Evolutionary conservation across 352 stramenopile species (phyloP).

Genomic region (Phytopythium delawarense): DNA sequence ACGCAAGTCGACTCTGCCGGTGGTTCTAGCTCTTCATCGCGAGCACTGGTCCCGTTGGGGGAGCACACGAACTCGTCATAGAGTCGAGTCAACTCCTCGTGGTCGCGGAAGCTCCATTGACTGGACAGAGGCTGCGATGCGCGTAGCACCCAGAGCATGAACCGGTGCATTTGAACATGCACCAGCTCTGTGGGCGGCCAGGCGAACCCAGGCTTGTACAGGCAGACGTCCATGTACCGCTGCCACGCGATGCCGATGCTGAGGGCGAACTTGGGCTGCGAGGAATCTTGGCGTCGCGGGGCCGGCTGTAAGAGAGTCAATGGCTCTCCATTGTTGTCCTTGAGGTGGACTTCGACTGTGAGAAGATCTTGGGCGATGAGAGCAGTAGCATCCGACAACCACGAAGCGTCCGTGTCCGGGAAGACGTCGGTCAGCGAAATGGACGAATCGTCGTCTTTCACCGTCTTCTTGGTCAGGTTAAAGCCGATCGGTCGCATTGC

Average conservation of each 20-base stretch:
- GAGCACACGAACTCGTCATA: conserved; percentile 5
- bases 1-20: conserved; percentile 4
- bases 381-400: conserved; percentile 2
- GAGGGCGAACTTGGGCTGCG: background rate
- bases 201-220: conserved; percentile 5
- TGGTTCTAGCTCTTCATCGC: background rate
- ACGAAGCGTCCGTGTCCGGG: background rate
- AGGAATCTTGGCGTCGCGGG: background rate
- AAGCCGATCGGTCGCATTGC: conserved; percentile 4
- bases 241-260: conserved; percentile 7
- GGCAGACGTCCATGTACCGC: conserved; percentile 4
- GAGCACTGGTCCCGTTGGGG: background rate
- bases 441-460: background rate
- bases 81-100: conserved; percentile 1
- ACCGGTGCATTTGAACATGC: conserved; percentile 3
- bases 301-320: background rate
- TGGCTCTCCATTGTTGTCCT: background rate
- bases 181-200: conserved; percentile 1
- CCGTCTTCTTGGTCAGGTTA: background rate
- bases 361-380: background rate
- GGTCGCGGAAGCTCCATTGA: conserved; percentile 1
- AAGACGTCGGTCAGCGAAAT: background rate
- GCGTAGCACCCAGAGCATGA: conserved; percentile 3
- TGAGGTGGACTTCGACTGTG: background rate
- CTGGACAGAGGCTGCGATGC: background rate